These are phyloP conservation scores for Cynanchum wilfordii DNA, from an alignment of 257 asterid species.

Conservation along the genomic window DNA sequence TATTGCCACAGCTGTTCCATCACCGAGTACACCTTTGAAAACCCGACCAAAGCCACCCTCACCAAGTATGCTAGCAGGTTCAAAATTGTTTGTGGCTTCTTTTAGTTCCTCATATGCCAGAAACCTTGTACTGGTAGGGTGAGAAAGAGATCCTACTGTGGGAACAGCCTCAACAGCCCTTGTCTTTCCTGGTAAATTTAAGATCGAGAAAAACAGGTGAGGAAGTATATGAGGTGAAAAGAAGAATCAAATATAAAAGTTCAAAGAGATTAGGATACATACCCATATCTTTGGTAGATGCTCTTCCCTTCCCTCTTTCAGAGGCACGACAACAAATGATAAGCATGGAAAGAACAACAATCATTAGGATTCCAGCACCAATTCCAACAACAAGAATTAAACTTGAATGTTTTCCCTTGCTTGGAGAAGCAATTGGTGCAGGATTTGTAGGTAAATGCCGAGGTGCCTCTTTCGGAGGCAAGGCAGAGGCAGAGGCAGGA, in stretches of 20 bases:
- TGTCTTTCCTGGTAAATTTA: conserved; percentile 40
- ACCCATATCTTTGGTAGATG: conserved; percentile 57
- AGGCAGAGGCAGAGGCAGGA: conserved; percentile 54
- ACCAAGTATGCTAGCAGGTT: conserved; percentile 65
- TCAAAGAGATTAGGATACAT: conserved; percentile 7
- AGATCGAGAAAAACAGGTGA: conserved; percentile 16
- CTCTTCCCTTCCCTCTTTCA: conserved; percentile 42
- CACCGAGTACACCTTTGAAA: conserved; percentile 77
- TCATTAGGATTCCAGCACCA: conserved; percentile 58
- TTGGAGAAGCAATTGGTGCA: conserved; percentile 36
- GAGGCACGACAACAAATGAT: conserved; percentile 54
- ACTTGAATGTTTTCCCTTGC: conserved; percentile 46
- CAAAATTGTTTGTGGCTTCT: conserved; percentile 89
- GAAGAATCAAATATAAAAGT: neutral
- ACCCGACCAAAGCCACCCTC: conserved; percentile 98
- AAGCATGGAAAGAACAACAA: conserved; percentile 48
- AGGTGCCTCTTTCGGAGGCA: conserved; percentile 48
- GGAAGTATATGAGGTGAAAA: neutral
- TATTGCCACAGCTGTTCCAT: conserved; percentile 95
- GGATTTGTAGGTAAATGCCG: conserved; percentile 52
- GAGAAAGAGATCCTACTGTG: conserved; percentile 62
- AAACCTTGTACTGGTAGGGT: conserved; percentile 80
- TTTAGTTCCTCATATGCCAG: conserved; percentile 77
- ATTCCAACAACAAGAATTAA: conserved; percentile 58
- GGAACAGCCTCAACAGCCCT: conserved; percentile 40